Percentiles rank a stretch among this genome's conserved stretches.
These are phyloP conservation scores for Neoascochyta sp. DNA, from an alignment of 2,329 filamentous ascomycete genomes.

Conservation along the genomic window DNA sequence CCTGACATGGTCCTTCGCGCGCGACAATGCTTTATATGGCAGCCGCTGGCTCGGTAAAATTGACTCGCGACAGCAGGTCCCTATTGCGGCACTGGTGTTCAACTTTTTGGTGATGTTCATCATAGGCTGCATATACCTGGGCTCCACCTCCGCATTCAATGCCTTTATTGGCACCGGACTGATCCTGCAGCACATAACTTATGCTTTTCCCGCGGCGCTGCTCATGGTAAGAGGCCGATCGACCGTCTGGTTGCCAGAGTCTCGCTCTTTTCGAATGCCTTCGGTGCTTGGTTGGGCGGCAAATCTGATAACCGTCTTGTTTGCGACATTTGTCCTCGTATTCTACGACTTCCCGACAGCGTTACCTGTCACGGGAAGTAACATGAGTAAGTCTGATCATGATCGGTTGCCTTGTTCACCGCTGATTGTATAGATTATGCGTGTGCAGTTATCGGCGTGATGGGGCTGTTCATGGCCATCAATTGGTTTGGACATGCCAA, in stretches of 20 bases:
- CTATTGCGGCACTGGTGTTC: conserved; percentile 12
- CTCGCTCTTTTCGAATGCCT: conserved; percentile 17
- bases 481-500: conserved; percentile 14
- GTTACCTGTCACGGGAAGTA: conserved; percentile 22
- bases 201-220: conserved; percentile 26
- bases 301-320: conserved; percentile 24
- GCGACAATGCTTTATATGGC: conserved; percentile 13
- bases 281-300: conserved; percentile 22
- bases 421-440: conserved; percentile 8
- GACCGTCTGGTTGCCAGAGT: conserved; percentile 10
- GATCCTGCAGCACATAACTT: conserved; percentile 23
- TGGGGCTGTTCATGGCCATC: conserved; percentile 9
- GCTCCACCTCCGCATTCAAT: conserved; percentile 16
- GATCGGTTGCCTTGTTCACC: not conserved
- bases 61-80: conserved; percentile 8
- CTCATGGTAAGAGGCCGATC: conserved; percentile 26
- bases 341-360: conserved; percentile 32
- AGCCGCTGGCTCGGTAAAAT: conserved; percentile 12
- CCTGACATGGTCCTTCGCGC: conserved; percentile 16
- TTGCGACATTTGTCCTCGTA: conserved; percentile 20
- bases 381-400: conserved; percentile 24
- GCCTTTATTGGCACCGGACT: conserved; percentile 16
- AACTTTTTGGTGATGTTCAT: conserved; percentile 15
- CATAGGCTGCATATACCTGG: conserved; percentile 17
- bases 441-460: conserved; percentile 12